phyloP scores from a whole-genome alignment of 164 flowering plant genomes.

The Macadamia tetraphylla region DNA sequence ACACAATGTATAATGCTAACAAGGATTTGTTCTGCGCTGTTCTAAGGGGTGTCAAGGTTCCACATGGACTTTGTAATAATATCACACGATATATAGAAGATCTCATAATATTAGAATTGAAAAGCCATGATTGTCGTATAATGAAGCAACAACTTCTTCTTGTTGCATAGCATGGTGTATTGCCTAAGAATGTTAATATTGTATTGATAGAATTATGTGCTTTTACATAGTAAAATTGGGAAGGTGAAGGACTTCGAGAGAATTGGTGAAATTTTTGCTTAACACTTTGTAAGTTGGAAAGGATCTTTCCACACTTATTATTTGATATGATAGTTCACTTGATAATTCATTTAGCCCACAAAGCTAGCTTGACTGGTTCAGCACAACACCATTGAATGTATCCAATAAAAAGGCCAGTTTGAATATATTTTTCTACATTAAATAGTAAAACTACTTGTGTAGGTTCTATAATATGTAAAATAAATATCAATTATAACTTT shows the following conservation, averaged over 20 bases:
- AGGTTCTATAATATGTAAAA: too few relatives aligned
- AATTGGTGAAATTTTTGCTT: too few relatives aligned
- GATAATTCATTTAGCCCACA: slow-evolving; percentile 2
- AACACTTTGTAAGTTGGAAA: too few relatives aligned
- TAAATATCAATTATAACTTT: too few relatives aligned
- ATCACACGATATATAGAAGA: too few relatives aligned
- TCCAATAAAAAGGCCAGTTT: background rate
- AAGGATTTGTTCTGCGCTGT: too few relatives aligned
- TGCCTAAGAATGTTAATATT: background rate
- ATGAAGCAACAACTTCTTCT: too few relatives aligned
- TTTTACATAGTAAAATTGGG: too few relatives aligned
- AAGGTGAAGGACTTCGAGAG: background rate
- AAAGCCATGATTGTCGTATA: background rate
- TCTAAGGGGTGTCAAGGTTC: background rate
- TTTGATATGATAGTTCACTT: slow-evolving; percentile 17
- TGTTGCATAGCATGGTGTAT: too few relatives aligned
- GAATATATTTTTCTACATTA: background rate
- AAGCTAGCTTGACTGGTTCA: slow-evolving; percentile 3
- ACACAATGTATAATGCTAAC: background rate
- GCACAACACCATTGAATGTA: slow-evolving; percentile 14
- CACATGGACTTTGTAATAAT: background rate
- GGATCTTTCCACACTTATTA: slow-evolving; percentile 13
- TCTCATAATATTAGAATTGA: background rate
- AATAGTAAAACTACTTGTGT: too few relatives aligned
- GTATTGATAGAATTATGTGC: background rate